Evolutionary conservation across 208 protist species (phyloP).

Genomic region (Phytomonas serpens): DNA sequence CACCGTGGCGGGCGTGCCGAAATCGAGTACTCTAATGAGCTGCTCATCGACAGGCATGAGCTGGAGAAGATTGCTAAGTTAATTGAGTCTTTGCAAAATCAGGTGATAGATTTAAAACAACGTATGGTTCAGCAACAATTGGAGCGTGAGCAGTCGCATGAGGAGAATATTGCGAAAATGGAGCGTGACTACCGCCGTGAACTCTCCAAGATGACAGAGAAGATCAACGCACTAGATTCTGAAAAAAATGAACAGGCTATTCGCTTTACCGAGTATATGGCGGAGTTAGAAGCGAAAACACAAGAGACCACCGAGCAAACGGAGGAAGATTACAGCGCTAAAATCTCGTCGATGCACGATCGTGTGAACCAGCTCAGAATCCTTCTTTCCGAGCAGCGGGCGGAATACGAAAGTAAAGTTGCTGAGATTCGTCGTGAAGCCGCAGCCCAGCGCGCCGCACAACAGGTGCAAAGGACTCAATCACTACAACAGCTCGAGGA

Average conservation of each 20-base stretch:
- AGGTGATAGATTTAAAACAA: slow-evolving; percentile 90
- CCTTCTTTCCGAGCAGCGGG: slow-evolving; percentile 71
- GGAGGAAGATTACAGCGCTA: slow-evolving; percentile 86
- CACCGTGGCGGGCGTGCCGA: slow-evolving; percentile 72
- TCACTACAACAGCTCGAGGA: slow-evolving; percentile 51
- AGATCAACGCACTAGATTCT: slow-evolving; percentile 65
- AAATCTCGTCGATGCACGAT: slow-evolving; percentile 81
- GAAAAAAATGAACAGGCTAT: slow-evolving; percentile 93
- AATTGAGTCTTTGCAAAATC: slow-evolving; percentile 52
- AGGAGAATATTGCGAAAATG: slow-evolving; percentile 89
- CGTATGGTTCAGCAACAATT: slow-evolving; percentile 93
- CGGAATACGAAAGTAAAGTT: slow-evolving; percentile 38
- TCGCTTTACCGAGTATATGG: slow-evolving; percentile 91
- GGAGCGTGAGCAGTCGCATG: slow-evolving; percentile 90
- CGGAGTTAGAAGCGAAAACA: slow-evolving; percentile 73
- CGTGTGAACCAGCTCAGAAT: slow-evolving; percentile 63
- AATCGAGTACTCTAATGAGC: slow-evolving; percentile 88
- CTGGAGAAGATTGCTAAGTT: slow-evolving; percentile 79
- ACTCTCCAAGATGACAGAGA: slow-evolving; percentile 45
- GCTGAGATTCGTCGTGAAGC: slow-evolving; percentile 40
- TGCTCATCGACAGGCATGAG: slow-evolving; percentile 91
- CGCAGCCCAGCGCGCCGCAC: slow-evolving; percentile 22
- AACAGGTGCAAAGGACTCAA: slow-evolving; percentile 38
- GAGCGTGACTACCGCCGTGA: slow-evolving; percentile 80
- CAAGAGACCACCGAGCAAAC: slow-evolving; percentile 54